Conservation (phyloP, 1,284 basidiomycete genomes). For the Fomitopsis betulina region DNA sequence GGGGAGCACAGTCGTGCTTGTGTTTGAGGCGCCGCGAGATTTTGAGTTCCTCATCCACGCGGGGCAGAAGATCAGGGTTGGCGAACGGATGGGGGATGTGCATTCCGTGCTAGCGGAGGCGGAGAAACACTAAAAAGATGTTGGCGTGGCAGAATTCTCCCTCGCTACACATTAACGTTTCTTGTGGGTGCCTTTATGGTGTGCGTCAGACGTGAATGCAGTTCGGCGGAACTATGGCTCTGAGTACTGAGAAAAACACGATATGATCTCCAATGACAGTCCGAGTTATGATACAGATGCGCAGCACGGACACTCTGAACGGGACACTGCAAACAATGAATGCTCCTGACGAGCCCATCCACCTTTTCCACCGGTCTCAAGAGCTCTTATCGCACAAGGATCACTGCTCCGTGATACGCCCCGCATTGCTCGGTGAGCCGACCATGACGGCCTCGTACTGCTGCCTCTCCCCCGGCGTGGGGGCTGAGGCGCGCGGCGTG, state of each 20-base stretch:
- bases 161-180: no score
- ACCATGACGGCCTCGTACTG: slow-evolving; percentile 14
- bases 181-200: no score
- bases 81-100: slow-evolving; percentile 68
- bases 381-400: no score
- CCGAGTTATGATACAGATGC: not conserved
- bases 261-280: not conserved
- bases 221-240: not conserved
- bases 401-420: not conserved
- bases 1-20: slow-evolving; percentile 93
- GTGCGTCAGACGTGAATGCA: no score
- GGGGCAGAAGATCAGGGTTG: slow-evolving; percentile 88
- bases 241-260: not conserved
- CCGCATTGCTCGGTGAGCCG: slow-evolving; percentile 4
- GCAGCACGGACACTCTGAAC: not conserved
- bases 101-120: not conserved
- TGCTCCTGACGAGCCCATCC: not conserved
- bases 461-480: not conserved
- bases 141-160: no score
- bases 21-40: slow-evolving; percentile 89
- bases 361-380: not conserved
- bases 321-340: not conserved
- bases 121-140: not conserved
- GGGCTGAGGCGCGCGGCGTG: not conserved
- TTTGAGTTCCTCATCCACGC: slow-evolving; percentile 82